Evolutionary conservation across 2,329 filamentous ascomycete species (phyloP), one percentile per base, ranked within the genome.

Genomic region (Ophiostoma tasmaniense): DNA sequence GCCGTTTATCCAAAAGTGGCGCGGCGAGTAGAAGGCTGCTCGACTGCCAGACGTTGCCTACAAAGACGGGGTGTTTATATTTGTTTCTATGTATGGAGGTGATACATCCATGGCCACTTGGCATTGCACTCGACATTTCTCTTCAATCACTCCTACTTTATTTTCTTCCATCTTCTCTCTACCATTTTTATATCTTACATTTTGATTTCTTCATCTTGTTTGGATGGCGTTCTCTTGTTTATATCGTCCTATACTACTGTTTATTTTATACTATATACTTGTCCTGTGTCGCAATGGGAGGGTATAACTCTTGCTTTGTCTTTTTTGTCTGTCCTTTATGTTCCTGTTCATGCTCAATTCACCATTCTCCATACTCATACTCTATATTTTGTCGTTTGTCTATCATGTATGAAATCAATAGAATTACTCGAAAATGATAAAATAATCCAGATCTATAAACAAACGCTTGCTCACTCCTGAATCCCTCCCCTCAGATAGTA

Each of bases 1-100:
- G 67, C 77, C 75, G 35, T 87, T 82, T 74, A 79, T 79, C 71
- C 76, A 82, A 66, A 79, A 80, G 69, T 84, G 84, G 82, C 80
- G 77, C 71, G 75, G 77, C 45, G 70, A 82, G 66, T 35, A 61
- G 33, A 42, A 28, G n/a, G 4, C 13, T 28, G 37, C n/a, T 37
- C 4, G 55, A 11, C 14, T 2, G 35, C 4, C 1, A 3, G 45
- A 22, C n/a, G 28, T 28, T 22, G 28, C 10, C 25, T 11, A 20
- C 17, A 45, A 45, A 45, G 42, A 45, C 42, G 42, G 13, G 33
- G 28, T 7, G 10, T n/a, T 67, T 62, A 30, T 30, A 22, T 64
- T 65, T 30, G 17, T 28, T 69, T 67, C 37, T 62, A 35, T 66
- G 64, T 42, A 66, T 25, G 61, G 33, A 25, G 30, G 61, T n/a